Evolutionary conservation across 495 filamentous ascomycete species (phyloP), one percentile per base, ranked within the genome.

Genomic region (Penicillium coprophilum): DNA sequence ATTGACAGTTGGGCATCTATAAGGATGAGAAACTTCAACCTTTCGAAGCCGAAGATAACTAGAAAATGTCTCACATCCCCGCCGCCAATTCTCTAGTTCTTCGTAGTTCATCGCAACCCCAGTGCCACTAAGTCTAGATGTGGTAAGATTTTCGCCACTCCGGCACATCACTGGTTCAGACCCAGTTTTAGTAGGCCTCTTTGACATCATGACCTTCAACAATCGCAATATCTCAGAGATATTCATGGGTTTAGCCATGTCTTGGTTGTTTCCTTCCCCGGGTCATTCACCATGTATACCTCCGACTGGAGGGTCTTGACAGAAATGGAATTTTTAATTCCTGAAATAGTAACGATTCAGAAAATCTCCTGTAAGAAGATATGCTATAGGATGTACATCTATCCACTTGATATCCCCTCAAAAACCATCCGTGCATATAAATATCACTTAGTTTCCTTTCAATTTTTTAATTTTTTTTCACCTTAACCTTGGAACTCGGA

Each of bases 11-110:
- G 17, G 13, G 17, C 6, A 49, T 49, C 28, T n/a, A n/a, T n/a
- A n/a, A n/a, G n/a, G n/a, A n/a, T n/a, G n/a, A n/a, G n/a, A n/a
- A n/a, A n/a, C n/a, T n/a, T n/a, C n/a, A n/a, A n/a, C n/a, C n/a
- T n/a, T n/a, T 17, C 17, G 3, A 52, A 40, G 12, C 30, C 15
- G 10, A 30, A 19, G 21, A 41, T n/a, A 50, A 46, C 51, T 62
- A 19, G 21, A 46, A 24, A 46, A 55, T 62, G 59, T 62, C 59
- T 62, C 59, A 59, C 24, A 51, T 27, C 59, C 59, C 52, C 43
- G 43, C 60, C 34, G 15, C 53, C 46, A 28, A 46, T 27, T 15
- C 52, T 34, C 23, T 54, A 54, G 52, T 46, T 54, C 24, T 1
- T 27, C 36, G 10, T 45, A 49, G 44, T 40, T 57, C 19, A 38